phyloP scores from a whole-genome alignment of 2,329 filamentous ascomycete species.

The Pseudogymnoascus sp. region DNA sequence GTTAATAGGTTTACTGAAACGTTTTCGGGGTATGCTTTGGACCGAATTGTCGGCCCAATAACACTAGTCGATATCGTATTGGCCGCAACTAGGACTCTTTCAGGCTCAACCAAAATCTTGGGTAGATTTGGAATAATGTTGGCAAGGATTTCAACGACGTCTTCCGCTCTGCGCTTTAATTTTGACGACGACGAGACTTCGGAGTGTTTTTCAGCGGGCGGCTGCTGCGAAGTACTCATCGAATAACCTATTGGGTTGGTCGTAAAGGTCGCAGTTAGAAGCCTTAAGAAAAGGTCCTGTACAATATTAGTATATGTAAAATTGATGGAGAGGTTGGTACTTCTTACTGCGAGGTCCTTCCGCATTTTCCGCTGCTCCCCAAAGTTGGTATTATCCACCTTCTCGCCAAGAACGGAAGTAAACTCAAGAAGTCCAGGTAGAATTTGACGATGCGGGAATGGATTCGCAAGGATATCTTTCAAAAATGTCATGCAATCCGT shows the following conservation, averaged over 20 bases:
- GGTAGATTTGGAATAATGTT: constrained; percentile 72
- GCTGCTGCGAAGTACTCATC: constrained; percentile 43
- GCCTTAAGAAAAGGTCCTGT: constrained; percentile 78
- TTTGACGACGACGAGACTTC: constrained; percentile 27
- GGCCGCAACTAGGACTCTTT: constrained; percentile 72
- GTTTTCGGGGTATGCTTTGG: constrained; percentile 80
- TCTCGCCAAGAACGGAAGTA: constrained; percentile 80
- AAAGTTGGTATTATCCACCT: constrained; percentile 96
- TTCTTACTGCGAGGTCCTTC: constrained; percentile 72
- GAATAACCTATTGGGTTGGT: constrained; percentile 70
- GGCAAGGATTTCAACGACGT: constrained; percentile 72
- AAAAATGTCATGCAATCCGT: constrained; percentile 86
- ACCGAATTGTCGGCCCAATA: constrained; percentile 71
- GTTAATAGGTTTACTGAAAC: constrained; percentile 63
- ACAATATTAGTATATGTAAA: constrained; percentile 23
- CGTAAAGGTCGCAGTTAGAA: constrained; percentile 90
- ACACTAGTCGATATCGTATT: constrained; percentile 76
- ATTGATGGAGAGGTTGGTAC: not conserved
- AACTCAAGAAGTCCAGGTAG: constrained; percentile 82
- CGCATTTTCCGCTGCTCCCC: constrained; percentile 91
- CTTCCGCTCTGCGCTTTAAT: constrained; percentile 47
- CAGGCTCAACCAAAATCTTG: constrained; percentile 75
- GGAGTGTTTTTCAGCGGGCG: constrained; percentile 32
- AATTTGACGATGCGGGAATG: constrained; percentile 88
- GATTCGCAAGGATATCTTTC: constrained; percentile 82